phyloP scores from a whole-genome alignment of 106 monocot species.

The Dioscorea dumetorum region DNA sequence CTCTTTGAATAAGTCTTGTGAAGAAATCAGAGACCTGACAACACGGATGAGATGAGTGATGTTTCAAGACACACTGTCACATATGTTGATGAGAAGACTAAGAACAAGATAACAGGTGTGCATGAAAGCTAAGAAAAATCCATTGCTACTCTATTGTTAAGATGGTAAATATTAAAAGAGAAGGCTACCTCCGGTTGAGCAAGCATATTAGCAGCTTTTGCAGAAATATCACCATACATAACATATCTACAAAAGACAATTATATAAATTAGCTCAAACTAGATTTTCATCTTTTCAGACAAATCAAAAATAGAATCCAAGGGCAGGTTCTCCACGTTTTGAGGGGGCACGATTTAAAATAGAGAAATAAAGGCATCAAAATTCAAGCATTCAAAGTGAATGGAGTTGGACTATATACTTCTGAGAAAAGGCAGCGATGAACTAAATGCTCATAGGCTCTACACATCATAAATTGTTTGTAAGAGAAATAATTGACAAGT shows the following conservation, averaged over 20 bases:
- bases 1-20: slow-evolving; percentile 89
- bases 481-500: not conserved
- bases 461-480: not conserved
- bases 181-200: slow-evolving; percentile 60
- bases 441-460: not conserved
- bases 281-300: not conserved
- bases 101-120: not conserved
- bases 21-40: slow-evolving; percentile 76
- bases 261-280: not conserved
- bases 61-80: not conserved
- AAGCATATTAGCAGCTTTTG: slow-evolving; percentile 85
- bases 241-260: slow-evolving; percentile 48
- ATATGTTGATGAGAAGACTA: not conserved
- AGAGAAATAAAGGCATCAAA: not conserved
- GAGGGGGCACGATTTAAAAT: not conserved
- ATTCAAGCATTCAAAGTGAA: not conserved
- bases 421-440: not conserved
- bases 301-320: not conserved
- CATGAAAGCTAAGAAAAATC: not conserved
- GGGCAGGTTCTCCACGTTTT: not conserved
- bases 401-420: not conserved
- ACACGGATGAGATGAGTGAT: not conserved
- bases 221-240: slow-evolving; percentile 79
- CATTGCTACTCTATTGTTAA: too few relatives aligned
- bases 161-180: not conserved